Evolutionary conservation across 139 green algal species (phyloP).

Genomic region (Asterochloris erici): DNA sequence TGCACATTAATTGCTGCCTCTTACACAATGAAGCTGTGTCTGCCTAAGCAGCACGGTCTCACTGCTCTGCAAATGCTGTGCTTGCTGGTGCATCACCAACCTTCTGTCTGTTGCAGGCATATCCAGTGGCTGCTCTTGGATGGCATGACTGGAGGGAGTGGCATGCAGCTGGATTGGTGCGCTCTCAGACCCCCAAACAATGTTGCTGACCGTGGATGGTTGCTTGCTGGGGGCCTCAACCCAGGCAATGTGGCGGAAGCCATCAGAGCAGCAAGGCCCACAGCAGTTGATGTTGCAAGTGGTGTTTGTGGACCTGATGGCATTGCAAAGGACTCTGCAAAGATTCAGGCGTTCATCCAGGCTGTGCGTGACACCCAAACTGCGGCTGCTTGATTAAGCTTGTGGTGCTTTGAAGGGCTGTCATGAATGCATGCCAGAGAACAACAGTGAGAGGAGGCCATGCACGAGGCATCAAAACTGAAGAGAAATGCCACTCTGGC

Average conservation of each 20-base stretch:
- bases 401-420: too few species aligned
- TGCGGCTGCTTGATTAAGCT: too few species aligned
- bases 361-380: constrained; percentile 9
- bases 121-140: constrained; percentile 78
- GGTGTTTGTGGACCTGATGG: constrained; percentile 68
- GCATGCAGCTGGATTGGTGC: constrained; percentile 60
- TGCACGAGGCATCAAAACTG: too few species aligned
- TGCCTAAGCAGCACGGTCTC: too few species aligned
- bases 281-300: constrained; percentile 79
- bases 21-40: too few species aligned
- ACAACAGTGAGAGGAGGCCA: too few species aligned
- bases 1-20: too few species aligned
- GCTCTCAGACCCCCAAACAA: constrained; percentile 25
- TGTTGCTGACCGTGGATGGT: constrained; percentile 52
- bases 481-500: too few species aligned
- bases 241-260: constrained; percentile 69
- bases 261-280: constrained; percentile 43
- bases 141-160: constrained; percentile 66
- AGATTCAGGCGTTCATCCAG: constrained; percentile 35
- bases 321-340: constrained; percentile 42
- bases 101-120: constrained; percentile 17
- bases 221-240: constrained; percentile 71
- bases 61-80: too few species aligned
- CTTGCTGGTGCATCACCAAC: background rate
- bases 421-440: too few species aligned